Evolutionary conservation across 208 protist genomes (phyloP), one percentile per base, ranked within the genome.

Genomic region (Leishmania aethiopica): DNA sequence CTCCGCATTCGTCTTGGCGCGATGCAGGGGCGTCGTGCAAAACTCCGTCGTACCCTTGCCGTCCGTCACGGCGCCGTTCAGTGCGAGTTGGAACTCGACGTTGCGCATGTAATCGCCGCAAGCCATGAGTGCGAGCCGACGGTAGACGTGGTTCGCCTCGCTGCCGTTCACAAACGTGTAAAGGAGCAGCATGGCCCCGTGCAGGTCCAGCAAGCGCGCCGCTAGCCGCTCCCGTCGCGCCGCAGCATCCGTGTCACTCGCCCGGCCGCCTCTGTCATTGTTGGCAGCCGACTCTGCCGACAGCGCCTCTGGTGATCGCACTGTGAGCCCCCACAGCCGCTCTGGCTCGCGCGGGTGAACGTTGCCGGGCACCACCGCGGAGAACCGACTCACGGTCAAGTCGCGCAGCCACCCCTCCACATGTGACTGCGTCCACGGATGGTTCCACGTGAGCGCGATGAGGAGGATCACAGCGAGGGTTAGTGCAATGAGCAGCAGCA

Each of bases 121-220:
- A 32, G 72, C 37, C 4, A 6, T 17, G 7, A 86, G 73, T n/a
- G 77, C 70, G 1, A 76, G 51, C 6, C 83, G 78, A 32, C 89
- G 89, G 84, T 84, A 94, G 47, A 75, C 78, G 55, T 97, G 94
- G 15, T 93, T 80, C 3, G 78, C 84, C 76, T 99, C 98, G 19
- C 81, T 94, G 28, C 98, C 98, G 84, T 99, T 99, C 17, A 99
- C 98, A 91, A 98, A 99, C 1, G 95, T 99, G 89, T 99, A 99
- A 17, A 99, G 89, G 35, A 99, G 79, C 66, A 98, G 94, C 57
- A 98, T 94, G 49, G 81, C 64, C 0, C n/a, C 78, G 72, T 92
- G 90, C 51, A 22, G 22, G n/a, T 15, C 66, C 49, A 76, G 60
- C 7, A 91, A 69, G 53, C 86, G 67, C 37, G 35, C 32, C 3